Percentiles rank a stretch among this genome's conserved stretches.
Conservation (phyloP, 192 early-diverging fungal genomes). For the Entomortierella beljakovae region DNA sequence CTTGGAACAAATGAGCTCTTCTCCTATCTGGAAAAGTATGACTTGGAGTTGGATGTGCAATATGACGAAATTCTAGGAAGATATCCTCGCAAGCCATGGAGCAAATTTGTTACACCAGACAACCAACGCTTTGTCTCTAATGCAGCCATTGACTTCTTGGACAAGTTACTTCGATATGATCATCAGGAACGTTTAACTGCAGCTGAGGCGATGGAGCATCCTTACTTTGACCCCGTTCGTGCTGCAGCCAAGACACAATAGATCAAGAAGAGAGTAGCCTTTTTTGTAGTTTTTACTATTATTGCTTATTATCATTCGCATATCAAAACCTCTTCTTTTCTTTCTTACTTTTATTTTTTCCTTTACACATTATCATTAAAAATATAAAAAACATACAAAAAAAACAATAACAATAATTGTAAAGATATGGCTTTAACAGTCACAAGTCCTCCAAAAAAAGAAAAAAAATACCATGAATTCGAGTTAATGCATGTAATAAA, state of each 20-base stretch:
- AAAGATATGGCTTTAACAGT: no score
- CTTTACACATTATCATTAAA: neutral
- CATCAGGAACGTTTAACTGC: slow-evolving; percentile 89
- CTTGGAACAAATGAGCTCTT: slow-evolving; percentile 96
- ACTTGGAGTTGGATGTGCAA: slow-evolving; percentile 89
- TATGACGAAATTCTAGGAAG: slow-evolving; percentile 96
- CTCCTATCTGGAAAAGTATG: slow-evolving; percentile 95
- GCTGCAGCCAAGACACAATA: slow-evolving; percentile 56
- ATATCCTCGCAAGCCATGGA: slow-evolving; percentile 92
- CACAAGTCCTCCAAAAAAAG: no score
- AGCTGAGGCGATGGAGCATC: slow-evolving; percentile 90
- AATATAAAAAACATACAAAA: no score
- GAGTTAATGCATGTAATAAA: no score
- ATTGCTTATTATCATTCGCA: neutral
- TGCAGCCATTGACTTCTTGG: slow-evolving; percentile 93
- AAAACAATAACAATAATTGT: neutral
- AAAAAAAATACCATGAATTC: no score
- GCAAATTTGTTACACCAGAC: slow-evolving; percentile 85
- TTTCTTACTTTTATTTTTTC: neutral
- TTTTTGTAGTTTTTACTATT: neutral
- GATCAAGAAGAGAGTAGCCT: slow-evolving; percentile 2
- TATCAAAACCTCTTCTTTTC: neutral
- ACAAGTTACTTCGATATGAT: slow-evolving; percentile 92
- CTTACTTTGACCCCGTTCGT: slow-evolving; percentile 78
- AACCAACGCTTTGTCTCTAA: slow-evolving; percentile 89